Conservation (phyloP, 148 eudicot genomes). For the Rhododendron kiyosumense region DNA sequence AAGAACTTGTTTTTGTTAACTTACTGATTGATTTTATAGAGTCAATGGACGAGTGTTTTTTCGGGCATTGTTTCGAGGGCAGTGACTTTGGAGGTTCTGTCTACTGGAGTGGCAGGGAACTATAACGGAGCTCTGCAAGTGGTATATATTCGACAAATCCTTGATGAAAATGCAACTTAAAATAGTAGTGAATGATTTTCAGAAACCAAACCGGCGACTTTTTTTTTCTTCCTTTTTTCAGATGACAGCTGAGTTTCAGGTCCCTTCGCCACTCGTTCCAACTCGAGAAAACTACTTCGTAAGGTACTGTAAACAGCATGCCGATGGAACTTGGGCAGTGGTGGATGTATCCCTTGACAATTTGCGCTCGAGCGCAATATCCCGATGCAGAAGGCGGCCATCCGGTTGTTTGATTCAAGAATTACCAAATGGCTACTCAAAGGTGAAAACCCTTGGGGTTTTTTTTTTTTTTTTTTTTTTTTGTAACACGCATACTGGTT, state of each 20-base stretch:
- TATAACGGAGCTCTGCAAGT: constrained; percentile 79
- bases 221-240: constrained; percentile 7
- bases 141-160: constrained; percentile 27
- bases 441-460: constrained; percentile 27
- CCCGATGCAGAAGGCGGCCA: constrained; percentile 60
- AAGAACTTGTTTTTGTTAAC: neutral
- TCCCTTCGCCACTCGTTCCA: constrained; percentile 74
- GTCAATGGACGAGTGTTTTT: constrained; percentile 69
- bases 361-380: constrained; percentile 42
- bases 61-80: constrained; percentile 70
- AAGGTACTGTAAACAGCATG: constrained; percentile 68
- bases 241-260: constrained; percentile 84
- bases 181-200: neutral
- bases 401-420: constrained; percentile 80
- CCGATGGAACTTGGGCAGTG: constrained; percentile 65
- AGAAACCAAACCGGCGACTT: neutral
- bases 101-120: constrained; percentile 83
- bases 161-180: neutral
- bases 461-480: neutral
- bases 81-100: constrained; percentile 61
- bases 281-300: constrained; percentile 69
- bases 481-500: neutral
- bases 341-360: constrained; percentile 75
- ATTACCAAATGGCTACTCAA: constrained; percentile 67
- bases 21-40: constrained; percentile 23